Evolutionary conservation across 2,329 filamentous ascomycete species (phyloP).

Genomic region (Torrubiella hemipterigena): DNA sequence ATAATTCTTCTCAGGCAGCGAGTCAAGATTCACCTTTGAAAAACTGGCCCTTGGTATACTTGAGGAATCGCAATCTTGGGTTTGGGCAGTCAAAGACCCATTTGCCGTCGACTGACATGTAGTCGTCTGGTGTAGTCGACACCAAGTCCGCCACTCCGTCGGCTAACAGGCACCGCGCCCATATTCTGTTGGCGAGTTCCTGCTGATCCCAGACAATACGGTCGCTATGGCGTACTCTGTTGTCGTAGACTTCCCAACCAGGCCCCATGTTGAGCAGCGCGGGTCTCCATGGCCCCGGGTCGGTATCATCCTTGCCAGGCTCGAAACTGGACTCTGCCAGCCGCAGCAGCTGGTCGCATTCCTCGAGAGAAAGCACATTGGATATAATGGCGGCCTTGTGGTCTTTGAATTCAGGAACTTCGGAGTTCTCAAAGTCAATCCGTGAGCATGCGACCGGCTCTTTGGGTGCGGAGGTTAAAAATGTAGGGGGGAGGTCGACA

Average conservation of each 20-base stretch:
- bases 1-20: too few relatives aligned
- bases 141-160: conserved; percentile 29
- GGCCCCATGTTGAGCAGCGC: conserved; percentile 57
- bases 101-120: conserved; percentile 11
- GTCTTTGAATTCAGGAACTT: conserved; percentile 37
- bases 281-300: conserved; percentile 43
- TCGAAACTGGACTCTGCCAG: conserved; percentile 44
- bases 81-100: conserved; percentile 47
- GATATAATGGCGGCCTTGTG: conserved; percentile 48
- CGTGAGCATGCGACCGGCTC: conserved; percentile 25
- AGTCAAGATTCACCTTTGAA: conserved; percentile 40
- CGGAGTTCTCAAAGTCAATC: conserved; percentile 39
- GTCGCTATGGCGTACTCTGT: conserved; percentile 54
- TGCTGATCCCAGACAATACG: conserved; percentile 64
- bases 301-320: conserved; percentile 5
- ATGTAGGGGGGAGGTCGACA: conserved; percentile 26
- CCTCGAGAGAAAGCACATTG: conserved; percentile 38
- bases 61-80: conserved; percentile 63
- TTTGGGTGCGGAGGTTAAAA: conserved; percentile 28
- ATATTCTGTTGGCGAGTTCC: conserved; percentile 49
- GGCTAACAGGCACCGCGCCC: conserved; percentile 40
- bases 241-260: conserved; percentile 43
- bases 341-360: conserved; percentile 44
- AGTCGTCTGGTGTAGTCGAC: conserved; percentile 17
- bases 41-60: conserved; percentile 60